Evolutionary conservation across 257 asterid species (phyloP).

Genomic region (Eucommia ulmoides): DNA sequence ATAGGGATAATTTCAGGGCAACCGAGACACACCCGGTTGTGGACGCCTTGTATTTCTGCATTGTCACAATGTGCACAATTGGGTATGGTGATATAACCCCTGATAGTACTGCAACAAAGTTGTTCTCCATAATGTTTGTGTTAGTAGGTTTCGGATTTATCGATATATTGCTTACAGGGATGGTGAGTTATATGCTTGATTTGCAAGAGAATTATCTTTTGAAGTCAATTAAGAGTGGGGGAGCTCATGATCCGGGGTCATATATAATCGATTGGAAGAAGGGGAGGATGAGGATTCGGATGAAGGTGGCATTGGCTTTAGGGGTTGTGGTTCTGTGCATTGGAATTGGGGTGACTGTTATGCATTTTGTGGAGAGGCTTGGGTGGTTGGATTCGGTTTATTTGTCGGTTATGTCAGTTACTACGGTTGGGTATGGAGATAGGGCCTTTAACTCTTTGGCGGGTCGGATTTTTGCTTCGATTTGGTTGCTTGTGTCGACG

Average conservation of each 20-base stretch:
- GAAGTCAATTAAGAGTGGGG: constrained; percentile 46
- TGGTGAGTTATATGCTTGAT: constrained; percentile 90
- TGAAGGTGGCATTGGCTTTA: constrained; percentile 84
- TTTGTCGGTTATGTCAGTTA: constrained; percentile 90
- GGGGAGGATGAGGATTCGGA: constrained; percentile 94
- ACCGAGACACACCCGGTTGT: constrained; percentile 74
- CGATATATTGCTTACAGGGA: constrained; percentile 73
- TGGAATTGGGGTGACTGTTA: constrained; percentile 66
- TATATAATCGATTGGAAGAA: constrained; percentile 82
- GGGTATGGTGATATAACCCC: constrained; percentile 98
- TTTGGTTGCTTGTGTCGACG: constrained; percentile 95
- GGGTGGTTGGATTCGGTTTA: constrained; percentile 75
- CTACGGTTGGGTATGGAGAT: constrained; percentile 95
- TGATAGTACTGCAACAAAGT: constrained; percentile 45
- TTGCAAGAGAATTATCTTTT: constrained; percentile 81
- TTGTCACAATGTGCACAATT: constrained; percentile 96
- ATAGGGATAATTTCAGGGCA: constrained; percentile 48
- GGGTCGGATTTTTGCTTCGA: constrained; percentile 82
- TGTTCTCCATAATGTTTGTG: constrained; percentile 80
- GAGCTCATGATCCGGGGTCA: constrained; percentile 48
- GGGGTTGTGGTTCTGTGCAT: constrained; percentile 84
- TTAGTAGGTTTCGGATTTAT: constrained; percentile 90
- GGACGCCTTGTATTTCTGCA: constrained; percentile 90
- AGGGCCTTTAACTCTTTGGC: constrained; percentile 64
- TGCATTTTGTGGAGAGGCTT: constrained; percentile 78